phyloP scores from a whole-genome alignment of 306 rosid genomes.

The Comarum palustre region DNA sequence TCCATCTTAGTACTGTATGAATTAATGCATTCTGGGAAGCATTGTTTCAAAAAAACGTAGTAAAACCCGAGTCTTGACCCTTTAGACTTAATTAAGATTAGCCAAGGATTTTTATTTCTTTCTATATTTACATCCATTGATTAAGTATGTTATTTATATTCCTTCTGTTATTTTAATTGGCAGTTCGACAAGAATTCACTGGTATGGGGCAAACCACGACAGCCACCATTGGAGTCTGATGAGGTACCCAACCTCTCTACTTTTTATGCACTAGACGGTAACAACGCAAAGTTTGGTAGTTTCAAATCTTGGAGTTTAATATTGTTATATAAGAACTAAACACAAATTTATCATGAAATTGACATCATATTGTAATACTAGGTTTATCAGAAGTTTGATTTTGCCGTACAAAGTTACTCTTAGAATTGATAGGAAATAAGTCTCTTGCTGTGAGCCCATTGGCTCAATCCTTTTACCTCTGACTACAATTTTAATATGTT shows the following conservation, averaged over 20 bases:
- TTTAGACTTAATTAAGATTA: not conserved
- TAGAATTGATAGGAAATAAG: not conserved
- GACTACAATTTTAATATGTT: not conserved
- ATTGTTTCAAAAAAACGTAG: not conserved
- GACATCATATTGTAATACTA: not conserved
- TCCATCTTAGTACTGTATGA: constrained; percentile 1
- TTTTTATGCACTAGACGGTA: not conserved
- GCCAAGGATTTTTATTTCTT: not conserved
- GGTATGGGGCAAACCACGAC: constrained; percentile 94
- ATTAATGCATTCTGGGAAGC: not conserved
- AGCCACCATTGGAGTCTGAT: constrained; percentile 65
- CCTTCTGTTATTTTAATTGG: constrained; percentile 20
- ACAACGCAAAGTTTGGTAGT: not conserved
- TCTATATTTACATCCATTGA: not conserved
- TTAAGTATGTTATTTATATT: constrained; percentile 11
- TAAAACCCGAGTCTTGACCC: not conserved
- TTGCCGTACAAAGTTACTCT: not conserved
- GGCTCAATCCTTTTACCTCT: not conserved
- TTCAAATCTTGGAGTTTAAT: not conserved
- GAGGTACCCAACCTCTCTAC: constrained; percentile 44
- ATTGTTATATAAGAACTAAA: not conserved
- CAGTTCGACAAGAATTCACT: constrained; percentile 73
- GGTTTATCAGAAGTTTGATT: not conserved
- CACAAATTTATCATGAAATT: not conserved
- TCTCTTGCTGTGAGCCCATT: not conserved